Conservation (phyloP, 2,329 filamentous ascomycete species). For the Amylocarpus encephaloides region DNA sequence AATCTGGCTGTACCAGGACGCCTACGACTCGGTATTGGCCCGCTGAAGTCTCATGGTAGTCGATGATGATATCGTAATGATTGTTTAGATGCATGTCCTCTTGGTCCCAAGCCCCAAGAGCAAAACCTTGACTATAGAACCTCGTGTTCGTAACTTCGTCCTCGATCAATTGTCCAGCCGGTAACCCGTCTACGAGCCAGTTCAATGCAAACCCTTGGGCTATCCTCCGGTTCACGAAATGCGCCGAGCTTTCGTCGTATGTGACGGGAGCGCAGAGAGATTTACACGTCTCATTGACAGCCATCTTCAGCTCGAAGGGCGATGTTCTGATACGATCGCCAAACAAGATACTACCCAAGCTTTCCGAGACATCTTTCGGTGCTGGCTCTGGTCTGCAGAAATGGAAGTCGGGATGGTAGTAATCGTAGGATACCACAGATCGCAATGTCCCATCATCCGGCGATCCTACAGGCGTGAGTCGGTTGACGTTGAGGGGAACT, state of each 20-base stretch:
- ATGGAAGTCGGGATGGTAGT: conserved; percentile 82
- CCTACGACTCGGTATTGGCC: conserved; percentile 83
- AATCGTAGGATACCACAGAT: conserved; percentile 93
- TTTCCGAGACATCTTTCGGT: conserved; percentile 76
- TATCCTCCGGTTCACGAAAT: conserved; percentile 80
- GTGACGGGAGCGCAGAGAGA: conserved; percentile 63
- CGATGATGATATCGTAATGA: conserved; percentile 89
- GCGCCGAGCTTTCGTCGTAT: conserved; percentile 58
- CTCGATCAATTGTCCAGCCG: conserved; percentile 75
- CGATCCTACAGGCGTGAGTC: conserved; percentile 77
- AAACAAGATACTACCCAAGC: conserved; percentile 91
- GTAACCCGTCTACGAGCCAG: conserved; percentile 91
- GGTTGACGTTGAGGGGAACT: conserved; percentile 89
- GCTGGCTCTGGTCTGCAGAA: conserved; percentile 79
- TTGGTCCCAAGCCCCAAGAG: conserved; percentile 59
- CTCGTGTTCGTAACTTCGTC: conserved; percentile 70
- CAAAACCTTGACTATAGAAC: conserved; percentile 90
- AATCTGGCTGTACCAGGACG: conserved; percentile 79
- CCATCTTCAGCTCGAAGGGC: conserved; percentile 85
- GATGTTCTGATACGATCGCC: conserved; percentile 97
- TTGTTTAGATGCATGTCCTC: conserved; percentile 69
- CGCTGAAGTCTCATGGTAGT: conserved; percentile 75
- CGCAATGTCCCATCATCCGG: conserved; percentile 73
- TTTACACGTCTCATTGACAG: conserved; percentile 80
- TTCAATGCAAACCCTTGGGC: conserved; percentile 84